Conservation (phyloP, 1,139 yeast species). For the Protomyces inouyei region DNA sequence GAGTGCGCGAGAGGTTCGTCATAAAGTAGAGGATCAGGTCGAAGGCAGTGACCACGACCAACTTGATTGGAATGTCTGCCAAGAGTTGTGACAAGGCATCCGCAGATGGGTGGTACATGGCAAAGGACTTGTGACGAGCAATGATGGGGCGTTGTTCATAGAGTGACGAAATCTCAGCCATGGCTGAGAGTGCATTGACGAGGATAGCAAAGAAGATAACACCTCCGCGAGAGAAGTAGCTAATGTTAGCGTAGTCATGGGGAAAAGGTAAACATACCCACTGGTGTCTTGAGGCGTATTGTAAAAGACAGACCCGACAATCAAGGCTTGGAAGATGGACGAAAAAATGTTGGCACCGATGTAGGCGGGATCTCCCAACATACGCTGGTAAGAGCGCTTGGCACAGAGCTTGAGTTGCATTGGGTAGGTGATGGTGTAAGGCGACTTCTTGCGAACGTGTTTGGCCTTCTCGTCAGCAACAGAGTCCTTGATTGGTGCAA, state of each 20-base stretch:
- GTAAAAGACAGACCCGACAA: conserved; percentile 68
- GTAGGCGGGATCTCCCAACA: conserved; percentile 53
- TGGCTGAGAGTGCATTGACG: conserved; percentile 40
- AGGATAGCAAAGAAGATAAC: conserved; percentile 43
- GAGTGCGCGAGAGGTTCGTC: conserved; percentile 51
- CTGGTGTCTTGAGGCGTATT: conserved; percentile 49
- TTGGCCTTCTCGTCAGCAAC: conserved; percentile 33
- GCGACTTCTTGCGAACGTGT: conserved; percentile 30
- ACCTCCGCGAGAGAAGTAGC: conserved; percentile 51
- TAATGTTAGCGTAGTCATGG: not conserved
- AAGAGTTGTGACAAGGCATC: conserved; percentile 58
- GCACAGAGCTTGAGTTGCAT: conserved; percentile 47
- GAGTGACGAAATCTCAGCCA: conserved; percentile 38
- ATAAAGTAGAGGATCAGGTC: conserved; percentile 54
- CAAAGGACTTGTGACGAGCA: conserved; percentile 58
- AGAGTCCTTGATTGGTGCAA: conserved; percentile 34
- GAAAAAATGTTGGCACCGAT: conserved; percentile 50
- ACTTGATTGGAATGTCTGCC: conserved; percentile 56
- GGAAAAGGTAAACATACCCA: conserved; percentile 37
- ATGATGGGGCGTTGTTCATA: conserved; percentile 57
- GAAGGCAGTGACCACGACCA: conserved; percentile 46
- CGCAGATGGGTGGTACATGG: conserved; percentile 63
- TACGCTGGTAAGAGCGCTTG: conserved; percentile 53
- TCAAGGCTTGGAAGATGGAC: conserved; percentile 50
- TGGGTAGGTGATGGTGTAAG: conserved; percentile 32